phyloP scores from a whole-genome alignment of 441 rosid species.

The Gossypium schwendimanii region DNA sequence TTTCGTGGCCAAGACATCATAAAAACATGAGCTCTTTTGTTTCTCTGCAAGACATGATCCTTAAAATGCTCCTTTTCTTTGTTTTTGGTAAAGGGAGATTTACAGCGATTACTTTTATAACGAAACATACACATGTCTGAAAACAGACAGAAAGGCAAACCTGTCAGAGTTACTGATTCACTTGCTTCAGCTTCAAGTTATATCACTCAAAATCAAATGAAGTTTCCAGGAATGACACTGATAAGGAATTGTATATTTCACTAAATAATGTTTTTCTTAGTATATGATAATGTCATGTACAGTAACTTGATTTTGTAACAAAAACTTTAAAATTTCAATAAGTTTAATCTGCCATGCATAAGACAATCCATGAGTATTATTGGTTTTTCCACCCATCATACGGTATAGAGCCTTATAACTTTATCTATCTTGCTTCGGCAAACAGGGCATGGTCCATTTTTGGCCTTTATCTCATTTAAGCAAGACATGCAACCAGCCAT shows the following conservation, averaged over 20 bases:
- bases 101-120: neutral
- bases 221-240: neutral
- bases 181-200: neutral
- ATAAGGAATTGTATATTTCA: neutral
- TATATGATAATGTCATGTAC: neutral
- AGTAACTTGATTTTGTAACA: neutral
- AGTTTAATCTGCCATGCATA: neutral
- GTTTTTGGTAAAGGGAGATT: neutral
- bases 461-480: conserved; percentile 40
- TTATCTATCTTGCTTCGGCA: conserved; percentile 39
- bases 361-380: neutral
- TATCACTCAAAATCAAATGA: neutral
- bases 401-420: conserved; percentile 44
- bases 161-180: neutral
- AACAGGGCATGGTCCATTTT: conserved; percentile 52
- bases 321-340: neutral
- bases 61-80: neutral
- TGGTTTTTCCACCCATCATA: conserved; percentile 22
- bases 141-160: neutral
- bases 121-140: neutral
- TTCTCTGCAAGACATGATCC: neutral
- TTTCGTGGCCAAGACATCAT: neutral
- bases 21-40: neutral
- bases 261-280: neutral
- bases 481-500: conserved; percentile 68